These are phyloP conservation scores for Anaeromyces robustus DNA, from an alignment of 192 early-diverging fungal genomes.

Conservation along the genomic window DNA sequence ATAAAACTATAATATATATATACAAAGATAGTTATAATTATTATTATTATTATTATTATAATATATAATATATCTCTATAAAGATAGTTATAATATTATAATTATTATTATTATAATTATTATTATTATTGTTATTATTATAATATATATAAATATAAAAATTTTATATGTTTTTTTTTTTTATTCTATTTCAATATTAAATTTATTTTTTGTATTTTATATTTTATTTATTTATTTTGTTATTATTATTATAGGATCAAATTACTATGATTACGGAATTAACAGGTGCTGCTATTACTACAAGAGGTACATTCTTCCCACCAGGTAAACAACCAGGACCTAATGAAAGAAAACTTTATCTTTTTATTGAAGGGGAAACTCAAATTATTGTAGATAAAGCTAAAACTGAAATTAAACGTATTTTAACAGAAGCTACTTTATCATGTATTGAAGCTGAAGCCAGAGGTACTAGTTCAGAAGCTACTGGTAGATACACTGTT, in stretches of 20 bases:
- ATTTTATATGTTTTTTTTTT: neutral
- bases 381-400: constrained; percentile 81
- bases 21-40: too few relatives aligned
- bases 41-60: too few relatives aligned
- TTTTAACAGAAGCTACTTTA: constrained; percentile 74
- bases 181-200: neutral
- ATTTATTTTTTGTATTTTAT: neutral
- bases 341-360: constrained; percentile 78
- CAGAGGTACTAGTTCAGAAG: neutral
- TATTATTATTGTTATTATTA: too few relatives aligned
- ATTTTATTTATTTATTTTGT: neutral
- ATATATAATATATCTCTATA: too few relatives aligned
- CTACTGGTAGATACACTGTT: neutral
- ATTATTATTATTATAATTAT: too few relatives aligned
- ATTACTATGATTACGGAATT: constrained; percentile 85
- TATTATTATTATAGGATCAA: constrained; percentile 34
- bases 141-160: neutral
- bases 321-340: constrained; percentile 59
- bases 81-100: too few relatives aligned
- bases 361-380: constrained; percentile 89
- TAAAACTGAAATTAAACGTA: constrained; percentile 81
- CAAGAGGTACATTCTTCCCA: constrained; percentile 74
- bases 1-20: too few relatives aligned
- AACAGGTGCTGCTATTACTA: constrained; percentile 89
- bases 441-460: constrained; percentile 48